Conservation (phyloP, 2,329 filamentous ascomycete species). For the Phialophora expanda region DNA sequence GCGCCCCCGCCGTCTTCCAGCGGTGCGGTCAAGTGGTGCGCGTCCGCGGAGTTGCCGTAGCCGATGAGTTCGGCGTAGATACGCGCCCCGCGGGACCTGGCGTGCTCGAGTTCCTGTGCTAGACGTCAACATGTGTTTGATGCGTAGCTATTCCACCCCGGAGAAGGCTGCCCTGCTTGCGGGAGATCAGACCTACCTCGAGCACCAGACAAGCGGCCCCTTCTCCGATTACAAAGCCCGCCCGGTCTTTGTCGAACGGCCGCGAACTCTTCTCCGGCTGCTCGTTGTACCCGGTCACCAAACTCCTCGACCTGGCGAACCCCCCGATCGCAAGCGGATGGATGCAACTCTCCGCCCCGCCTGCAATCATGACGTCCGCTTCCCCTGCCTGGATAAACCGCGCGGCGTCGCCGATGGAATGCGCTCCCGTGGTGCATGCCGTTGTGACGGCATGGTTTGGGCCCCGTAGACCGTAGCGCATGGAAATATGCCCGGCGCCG, state of each 20-base stretch:
- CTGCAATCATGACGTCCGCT: slow-evolving; percentile 94
- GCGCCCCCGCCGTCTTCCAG: slow-evolving; percentile 82
- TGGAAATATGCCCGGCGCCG: slow-evolving; percentile 91
- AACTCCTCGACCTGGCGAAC: slow-evolving; percentile 83
- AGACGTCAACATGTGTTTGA: not conserved
- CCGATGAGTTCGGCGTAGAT: slow-evolving; percentile 90
- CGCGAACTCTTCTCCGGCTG: slow-evolving; percentile 73
- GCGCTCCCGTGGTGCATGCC: slow-evolving; percentile 93
- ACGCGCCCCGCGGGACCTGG: slow-evolving; percentile 73
- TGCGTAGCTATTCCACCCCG: not conserved
- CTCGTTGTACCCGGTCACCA: slow-evolving; percentile 81
- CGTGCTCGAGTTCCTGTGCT: slow-evolving; percentile 77
- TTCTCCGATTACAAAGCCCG: slow-evolving; percentile 91
- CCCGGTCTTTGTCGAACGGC: slow-evolving; percentile 80
- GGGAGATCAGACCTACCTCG: slow-evolving; percentile 60
- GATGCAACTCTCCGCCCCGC: slow-evolving; percentile 92
- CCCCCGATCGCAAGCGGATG: slow-evolving; percentile 92
- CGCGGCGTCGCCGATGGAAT: slow-evolving; percentile 92
- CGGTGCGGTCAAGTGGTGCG: slow-evolving; percentile 91
- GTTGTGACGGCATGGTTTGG: slow-evolving; percentile 93
- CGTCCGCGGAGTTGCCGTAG: slow-evolving; percentile 89
- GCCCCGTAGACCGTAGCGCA: slow-evolving; percentile 78
- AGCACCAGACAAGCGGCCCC: slow-evolving; percentile 86
- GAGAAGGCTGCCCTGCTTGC: not conserved
- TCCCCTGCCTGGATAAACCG: slow-evolving; percentile 90